Evolutionary conservation across 2,329 filamentous ascomycete genomes (phyloP).

Genomic region (Trichoderma arundinaceum): DNA sequence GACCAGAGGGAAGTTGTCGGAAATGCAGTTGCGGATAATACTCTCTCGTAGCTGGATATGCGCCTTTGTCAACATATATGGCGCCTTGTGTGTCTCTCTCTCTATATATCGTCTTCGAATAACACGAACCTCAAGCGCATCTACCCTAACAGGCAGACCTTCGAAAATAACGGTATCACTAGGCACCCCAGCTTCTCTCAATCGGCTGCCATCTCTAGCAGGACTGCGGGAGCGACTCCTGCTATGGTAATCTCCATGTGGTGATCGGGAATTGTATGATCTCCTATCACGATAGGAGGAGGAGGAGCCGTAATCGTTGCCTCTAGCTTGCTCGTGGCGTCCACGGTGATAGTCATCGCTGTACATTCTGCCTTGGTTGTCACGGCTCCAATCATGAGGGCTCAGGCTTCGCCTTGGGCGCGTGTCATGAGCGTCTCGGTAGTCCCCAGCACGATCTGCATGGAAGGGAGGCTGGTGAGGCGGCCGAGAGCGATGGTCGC

Average conservation of each 20-base stretch:
- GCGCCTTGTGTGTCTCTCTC: neutral
- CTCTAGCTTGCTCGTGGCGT: slow-evolving; percentile 36
- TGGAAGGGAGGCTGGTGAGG: slow-evolving; percentile 38
- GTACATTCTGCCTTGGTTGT: slow-evolving; percentile 48
- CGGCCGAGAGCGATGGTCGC: slow-evolving; percentile 39
- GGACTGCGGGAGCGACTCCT: slow-evolving; percentile 46
- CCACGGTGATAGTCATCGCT: slow-evolving; percentile 45
- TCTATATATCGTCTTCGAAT: neutral
- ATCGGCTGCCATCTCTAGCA: slow-evolving; percentile 46
- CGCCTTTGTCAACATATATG: neutral
- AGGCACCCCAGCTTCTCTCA: slow-evolving; percentile 49
- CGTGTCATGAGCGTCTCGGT: slow-evolving; percentile 41
- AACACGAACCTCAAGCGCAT: slow-evolving; percentile 57
- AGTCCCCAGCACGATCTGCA: slow-evolving; percentile 37
- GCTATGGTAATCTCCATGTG: slow-evolving; percentile 38
- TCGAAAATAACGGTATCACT: slow-evolving; percentile 62
- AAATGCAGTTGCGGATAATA: slow-evolving; percentile 44
- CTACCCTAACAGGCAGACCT: slow-evolving; percentile 56
- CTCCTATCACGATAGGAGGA: slow-evolving; percentile 33
- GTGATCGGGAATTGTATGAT: slow-evolving; percentile 39
- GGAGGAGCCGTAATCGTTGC: slow-evolving; percentile 33
- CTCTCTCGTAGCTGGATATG: slow-evolving; percentile 45
- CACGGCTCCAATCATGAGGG: slow-evolving; percentile 40
- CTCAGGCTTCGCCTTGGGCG: slow-evolving; percentile 37
- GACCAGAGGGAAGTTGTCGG: slow-evolving; percentile 46